These are phyloP conservation scores for Trifolium pratense DNA, from an alignment of 306 rosid genomes.

Conservation along the genomic window DNA sequence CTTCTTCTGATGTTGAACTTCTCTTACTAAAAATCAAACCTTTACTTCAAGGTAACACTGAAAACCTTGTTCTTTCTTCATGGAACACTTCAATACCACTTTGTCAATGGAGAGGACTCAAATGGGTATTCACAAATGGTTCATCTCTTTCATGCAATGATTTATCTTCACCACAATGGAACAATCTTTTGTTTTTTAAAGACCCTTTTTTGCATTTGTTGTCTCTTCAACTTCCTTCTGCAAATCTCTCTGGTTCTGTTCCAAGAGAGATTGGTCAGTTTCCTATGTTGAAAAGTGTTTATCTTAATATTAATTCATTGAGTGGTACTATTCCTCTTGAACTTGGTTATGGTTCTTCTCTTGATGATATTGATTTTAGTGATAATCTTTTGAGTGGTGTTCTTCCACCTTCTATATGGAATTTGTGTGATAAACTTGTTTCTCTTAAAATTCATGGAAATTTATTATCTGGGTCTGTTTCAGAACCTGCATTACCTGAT, in stretches of 20 bases:
- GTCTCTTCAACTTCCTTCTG: slow-evolving; percentile 91
- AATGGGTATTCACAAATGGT: slow-evolving; percentile 80
- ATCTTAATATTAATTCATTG: slow-evolving; percentile 74
- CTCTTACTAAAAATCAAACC: slow-evolving; percentile 71
- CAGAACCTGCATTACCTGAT: slow-evolving; percentile 85
- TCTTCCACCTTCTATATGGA: slow-evolving; percentile 86
- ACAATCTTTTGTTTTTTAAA: slow-evolving; percentile 66
- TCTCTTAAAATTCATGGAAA: slow-evolving; percentile 71
- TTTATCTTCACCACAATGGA: slow-evolving; percentile 81
- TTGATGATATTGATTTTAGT: slow-evolving; percentile 78
- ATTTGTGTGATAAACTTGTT: slow-evolving; percentile 76
- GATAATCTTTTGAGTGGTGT: slow-evolving; percentile 62
- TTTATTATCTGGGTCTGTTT: slow-evolving; percentile 63
- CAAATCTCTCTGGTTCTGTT: slow-evolving; percentile 89
- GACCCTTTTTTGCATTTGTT: slow-evolving; percentile 77
- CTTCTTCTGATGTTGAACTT: slow-evolving; percentile 76
- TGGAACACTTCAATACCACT: slow-evolving; percentile 82
- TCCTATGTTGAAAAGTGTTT: slow-evolving; percentile 79
- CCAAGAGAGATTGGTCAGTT: slow-evolving; percentile 87
- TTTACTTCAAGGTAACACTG: slow-evolving; percentile 71
- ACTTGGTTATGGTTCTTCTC: slow-evolving; percentile 81
- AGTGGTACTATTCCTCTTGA: slow-evolving; percentile 79
- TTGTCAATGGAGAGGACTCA: slow-evolving; percentile 97
- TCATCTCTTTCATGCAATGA: slow-evolving; percentile 64
- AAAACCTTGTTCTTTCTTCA: slow-evolving; percentile 72